These are phyloP conservation scores for Pholiota conissans DNA, from an alignment of 768 basidiomycete species.

Conservation along the genomic window DNA sequence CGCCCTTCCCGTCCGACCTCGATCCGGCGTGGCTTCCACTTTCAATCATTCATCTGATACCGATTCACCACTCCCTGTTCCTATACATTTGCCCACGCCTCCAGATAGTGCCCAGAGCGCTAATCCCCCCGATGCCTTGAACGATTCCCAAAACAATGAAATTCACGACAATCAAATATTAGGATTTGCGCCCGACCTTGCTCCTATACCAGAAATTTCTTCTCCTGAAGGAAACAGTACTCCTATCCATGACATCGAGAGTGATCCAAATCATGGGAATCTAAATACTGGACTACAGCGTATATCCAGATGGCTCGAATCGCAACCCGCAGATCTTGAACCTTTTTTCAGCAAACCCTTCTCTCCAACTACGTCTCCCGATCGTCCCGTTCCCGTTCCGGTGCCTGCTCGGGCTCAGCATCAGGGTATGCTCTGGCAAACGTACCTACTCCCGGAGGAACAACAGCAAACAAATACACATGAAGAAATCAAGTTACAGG, in stretches of 20 bases:
- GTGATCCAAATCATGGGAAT: background rate
- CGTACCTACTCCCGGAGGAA: constrained; percentile 13
- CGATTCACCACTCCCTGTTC: constrained; percentile 26
- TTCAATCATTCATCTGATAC: constrained; percentile 27
- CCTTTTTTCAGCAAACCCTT: constrained; percentile 21
- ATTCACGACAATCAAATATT: constrained; percentile 17
- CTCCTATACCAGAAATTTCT: constrained; percentile 31
- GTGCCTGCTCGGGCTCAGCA: constrained; percentile 16
- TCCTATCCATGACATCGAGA: constrained; percentile 4
- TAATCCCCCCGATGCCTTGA: constrained; percentile 25
- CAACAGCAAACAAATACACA: background rate
- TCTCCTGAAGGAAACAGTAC: constrained; percentile 22
- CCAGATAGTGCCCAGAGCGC: constrained; percentile 31
- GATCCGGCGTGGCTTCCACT: constrained; percentile 28
- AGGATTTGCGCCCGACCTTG: constrained; percentile 25
- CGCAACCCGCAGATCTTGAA: constrained; percentile 15
- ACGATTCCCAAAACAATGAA: constrained; percentile 21
- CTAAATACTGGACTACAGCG: background rate
- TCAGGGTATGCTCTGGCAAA: constrained; percentile 17
- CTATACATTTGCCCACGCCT: constrained; percentile 35
- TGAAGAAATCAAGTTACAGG: background rate
- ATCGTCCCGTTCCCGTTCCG: background rate
- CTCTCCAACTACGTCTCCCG: constrained; percentile 12
- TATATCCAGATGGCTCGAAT: constrained; percentile 17
- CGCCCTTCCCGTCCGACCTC: constrained; percentile 28